A percentile compares a stretch with the other conserved stretches of the same genome.
Evolutionary conservation across 2,329 filamentous ascomycete genomes (phyloP).

Genomic region (Pseudogymnoascus sp.): DNA sequence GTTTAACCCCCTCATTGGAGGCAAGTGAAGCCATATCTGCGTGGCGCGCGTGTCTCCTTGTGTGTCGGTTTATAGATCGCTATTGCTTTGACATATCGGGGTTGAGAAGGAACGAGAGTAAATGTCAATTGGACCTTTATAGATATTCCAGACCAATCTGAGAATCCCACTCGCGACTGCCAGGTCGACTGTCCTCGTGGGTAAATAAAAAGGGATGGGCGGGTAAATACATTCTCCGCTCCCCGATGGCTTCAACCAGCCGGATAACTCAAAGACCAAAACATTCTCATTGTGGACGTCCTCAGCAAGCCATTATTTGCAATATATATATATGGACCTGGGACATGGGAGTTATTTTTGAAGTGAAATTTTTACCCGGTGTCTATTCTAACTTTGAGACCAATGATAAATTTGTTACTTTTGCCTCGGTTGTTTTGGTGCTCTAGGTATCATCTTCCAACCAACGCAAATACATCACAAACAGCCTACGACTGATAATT

Average conservation of each 20-base stretch:
- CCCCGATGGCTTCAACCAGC: background rate
- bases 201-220: conserved; percentile 6
- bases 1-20: background rate
- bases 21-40: background rate
- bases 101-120: background rate
- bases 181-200: background rate
- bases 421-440: background rate
- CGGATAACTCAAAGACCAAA: background rate
- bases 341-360: background rate
- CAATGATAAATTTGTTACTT: background rate
- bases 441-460: background rate
- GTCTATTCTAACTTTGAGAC: no score
- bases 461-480: background rate
- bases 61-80: background rate
- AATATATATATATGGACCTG: background rate
- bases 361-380: background rate
- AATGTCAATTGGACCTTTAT: conserved; percentile 4
- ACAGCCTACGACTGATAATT: background rate
- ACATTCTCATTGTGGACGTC: background rate
- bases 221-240: conserved; percentile 6
- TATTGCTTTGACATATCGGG: conserved; percentile 3
- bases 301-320: background rate
- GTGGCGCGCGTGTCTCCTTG: background rate
- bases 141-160: background rate
- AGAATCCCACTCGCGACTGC: background rate